These are phyloP conservation scores for Galerina marginata DNA, from an alignment of 768 basidiomycete species.

Conservation along the genomic window DNA sequence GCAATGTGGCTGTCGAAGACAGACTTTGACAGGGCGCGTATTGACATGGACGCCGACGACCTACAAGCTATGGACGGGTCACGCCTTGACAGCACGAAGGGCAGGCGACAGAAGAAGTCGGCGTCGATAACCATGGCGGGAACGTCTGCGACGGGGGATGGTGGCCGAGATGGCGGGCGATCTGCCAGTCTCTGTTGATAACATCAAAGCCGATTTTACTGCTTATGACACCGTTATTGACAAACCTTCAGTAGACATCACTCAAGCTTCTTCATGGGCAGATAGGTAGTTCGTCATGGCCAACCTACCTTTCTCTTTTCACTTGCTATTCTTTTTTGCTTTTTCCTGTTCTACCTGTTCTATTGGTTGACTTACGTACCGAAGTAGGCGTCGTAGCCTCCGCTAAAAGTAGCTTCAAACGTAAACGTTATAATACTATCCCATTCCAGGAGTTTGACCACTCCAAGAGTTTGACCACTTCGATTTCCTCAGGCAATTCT, in stretches of 20 bases:
- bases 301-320: slow-evolving; percentile 8
- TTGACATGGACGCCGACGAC: slow-evolving; percentile 56
- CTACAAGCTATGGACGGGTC: slow-evolving; percentile 37
- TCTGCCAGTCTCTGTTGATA: slow-evolving; percentile 64
- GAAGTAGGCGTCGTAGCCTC: neutral
- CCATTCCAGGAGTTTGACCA: too few species aligned
- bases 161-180: slow-evolving; percentile 81
- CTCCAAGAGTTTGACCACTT: too few species aligned
- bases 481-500: too few species aligned
- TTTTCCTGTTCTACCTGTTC: neutral
- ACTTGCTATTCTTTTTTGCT: slow-evolving; percentile 10
- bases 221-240: slow-evolving; percentile 60
- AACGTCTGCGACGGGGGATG: slow-evolving; percentile 74
- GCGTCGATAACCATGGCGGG: slow-evolving; percentile 58
- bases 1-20: slow-evolving; percentile 80
- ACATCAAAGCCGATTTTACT: slow-evolving; percentile 68
- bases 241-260: slow-evolving; percentile 57
- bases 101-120: slow-evolving; percentile 43
- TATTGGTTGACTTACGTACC: neutral
- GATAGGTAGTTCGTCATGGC: slow-evolving; percentile 47
- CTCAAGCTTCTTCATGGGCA: slow-evolving; percentile 69
- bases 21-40: slow-evolving; percentile 55
- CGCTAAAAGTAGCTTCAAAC: slow-evolving; percentile 17
- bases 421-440: slow-evolving; percentile 21
- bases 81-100: slow-evolving; percentile 22